These are phyloP conservation scores for Claviceps pazoutovae DNA, from an alignment of 2,329 filamentous ascomycete genomes.

Conservation along the genomic window DNA sequence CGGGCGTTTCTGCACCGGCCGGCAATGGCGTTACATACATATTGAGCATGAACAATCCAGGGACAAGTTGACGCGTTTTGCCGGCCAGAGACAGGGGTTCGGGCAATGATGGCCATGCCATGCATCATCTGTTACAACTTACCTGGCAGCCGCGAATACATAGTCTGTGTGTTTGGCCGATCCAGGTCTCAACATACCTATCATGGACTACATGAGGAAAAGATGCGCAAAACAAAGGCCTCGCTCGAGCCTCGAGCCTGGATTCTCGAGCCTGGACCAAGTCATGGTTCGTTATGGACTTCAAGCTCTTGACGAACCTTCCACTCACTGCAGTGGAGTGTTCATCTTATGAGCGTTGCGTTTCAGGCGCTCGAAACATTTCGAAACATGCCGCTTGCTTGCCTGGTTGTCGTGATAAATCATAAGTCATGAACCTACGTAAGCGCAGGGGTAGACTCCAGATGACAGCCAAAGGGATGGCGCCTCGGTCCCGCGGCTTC, in stretches of 20 bases:
- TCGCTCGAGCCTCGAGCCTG: too few species aligned
- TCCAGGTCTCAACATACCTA: neutral
- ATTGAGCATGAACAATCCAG: neutral
- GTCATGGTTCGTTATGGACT: neutral
- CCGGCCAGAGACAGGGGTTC: too few species aligned
- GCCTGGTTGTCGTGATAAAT: neutral
- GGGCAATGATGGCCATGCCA: neutral
- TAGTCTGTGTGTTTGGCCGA: neutral
- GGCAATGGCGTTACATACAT: neutral
- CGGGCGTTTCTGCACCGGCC: slow-evolving; percentile 1
- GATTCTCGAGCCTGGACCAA: neutral
- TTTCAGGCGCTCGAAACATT: neutral
- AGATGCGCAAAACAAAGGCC: too few species aligned
- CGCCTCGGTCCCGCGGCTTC: too few species aligned
- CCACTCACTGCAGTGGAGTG: neutral
- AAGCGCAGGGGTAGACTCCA: slow-evolving; percentile 1
- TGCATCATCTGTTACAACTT: neutral
- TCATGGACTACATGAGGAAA: too few species aligned
- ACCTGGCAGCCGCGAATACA: too few species aligned
- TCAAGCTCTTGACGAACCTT: neutral
- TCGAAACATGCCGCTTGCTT: neutral
- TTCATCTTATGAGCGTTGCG: neutral
- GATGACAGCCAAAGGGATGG: neutral
- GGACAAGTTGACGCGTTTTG: neutral
- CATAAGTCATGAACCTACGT: neutral